These are phyloP conservation scores for Pyricularia pennisetigena DNA, from an alignment of 2,329 filamentous ascomycete genomes.

Conservation along the genomic window DNA sequence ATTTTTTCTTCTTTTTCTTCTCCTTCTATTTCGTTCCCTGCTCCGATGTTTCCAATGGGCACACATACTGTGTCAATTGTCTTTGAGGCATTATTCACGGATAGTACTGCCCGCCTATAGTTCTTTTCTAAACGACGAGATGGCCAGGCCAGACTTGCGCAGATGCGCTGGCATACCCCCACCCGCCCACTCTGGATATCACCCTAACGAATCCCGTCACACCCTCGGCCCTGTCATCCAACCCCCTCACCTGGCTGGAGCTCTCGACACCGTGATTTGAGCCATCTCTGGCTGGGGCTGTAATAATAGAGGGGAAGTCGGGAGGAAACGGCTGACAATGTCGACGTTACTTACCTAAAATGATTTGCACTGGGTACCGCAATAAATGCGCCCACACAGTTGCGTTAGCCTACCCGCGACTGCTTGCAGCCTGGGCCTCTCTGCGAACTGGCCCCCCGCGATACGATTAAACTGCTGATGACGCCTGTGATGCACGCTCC, in stretches of 20 bases:
- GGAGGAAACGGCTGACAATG: neutral
- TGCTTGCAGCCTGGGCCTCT: neutral
- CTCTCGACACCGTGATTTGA: neutral
- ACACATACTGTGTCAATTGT: neutral
- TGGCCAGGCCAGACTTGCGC: neutral
- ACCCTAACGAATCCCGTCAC: neutral
- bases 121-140: neutral
- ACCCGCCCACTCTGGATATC: neutral
- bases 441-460: neutral
- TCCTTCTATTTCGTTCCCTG: too few relatives aligned
- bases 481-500: neutral
- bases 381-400: neutral
- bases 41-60: neutral
- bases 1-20: too few relatives aligned
- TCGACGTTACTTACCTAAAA: neutral
- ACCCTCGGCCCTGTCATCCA: neutral
- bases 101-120: neutral
- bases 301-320: neutral
- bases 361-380: neutral
- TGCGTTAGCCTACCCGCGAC: neutral
- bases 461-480: neutral
- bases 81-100: neutral
- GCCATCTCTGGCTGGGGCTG: neutral
- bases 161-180: neutral
- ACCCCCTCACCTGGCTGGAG: neutral